Evolutionary conservation across 2,329 filamentous ascomycete species (phyloP).

Genomic region (Zasmidium cellare): DNA sequence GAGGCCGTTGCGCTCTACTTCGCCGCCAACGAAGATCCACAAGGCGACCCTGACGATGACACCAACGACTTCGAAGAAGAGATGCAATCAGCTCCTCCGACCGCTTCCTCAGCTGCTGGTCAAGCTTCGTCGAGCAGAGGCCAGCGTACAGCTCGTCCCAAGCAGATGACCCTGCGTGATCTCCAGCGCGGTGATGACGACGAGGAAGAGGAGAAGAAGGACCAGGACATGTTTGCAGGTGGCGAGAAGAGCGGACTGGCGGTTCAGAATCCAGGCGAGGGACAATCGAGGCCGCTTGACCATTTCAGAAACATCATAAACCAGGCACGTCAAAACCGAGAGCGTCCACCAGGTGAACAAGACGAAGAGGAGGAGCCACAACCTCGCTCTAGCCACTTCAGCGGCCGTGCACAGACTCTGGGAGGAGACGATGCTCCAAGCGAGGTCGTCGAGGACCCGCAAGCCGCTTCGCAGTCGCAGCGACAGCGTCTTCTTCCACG

Average conservation of each 20-base stretch:
- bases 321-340: constrained; percentile 56
- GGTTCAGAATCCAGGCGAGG: constrained; percentile 63
- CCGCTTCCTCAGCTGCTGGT: constrained; percentile 11
- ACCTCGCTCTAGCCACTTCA: constrained; percentile 53
- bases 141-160: constrained; percentile 28
- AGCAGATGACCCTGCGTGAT: constrained; percentile 46
- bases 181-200: constrained; percentile 57
- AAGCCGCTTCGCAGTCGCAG: constrained; percentile 34
- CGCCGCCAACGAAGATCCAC: constrained; percentile 41
- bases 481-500: constrained; percentile 45
- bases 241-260: constrained; percentile 80
- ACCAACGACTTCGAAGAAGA: constrained; percentile 8
- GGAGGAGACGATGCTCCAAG: constrained; percentile 76
- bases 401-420: constrained; percentile 71
- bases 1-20: constrained; percentile 48
- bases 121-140: constrained; percentile 18
- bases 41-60: constrained; percentile 37
- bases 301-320: constrained; percentile 53
- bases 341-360: constrained; percentile 52
- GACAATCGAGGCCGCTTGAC: constrained; percentile 34
- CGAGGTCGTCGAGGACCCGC: constrained; percentile 65
- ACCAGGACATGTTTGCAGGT: constrained; percentile 74
- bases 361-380: constrained; percentile 47
- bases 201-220: constrained; percentile 61
- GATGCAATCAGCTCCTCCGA: constrained; percentile 13